Percentiles rank a stretch among this genome's conserved stretches.
Evolutionary conservation across 2,329 filamentous ascomycete species (phyloP).

Genomic region (Aspergillus ruber): DNA sequence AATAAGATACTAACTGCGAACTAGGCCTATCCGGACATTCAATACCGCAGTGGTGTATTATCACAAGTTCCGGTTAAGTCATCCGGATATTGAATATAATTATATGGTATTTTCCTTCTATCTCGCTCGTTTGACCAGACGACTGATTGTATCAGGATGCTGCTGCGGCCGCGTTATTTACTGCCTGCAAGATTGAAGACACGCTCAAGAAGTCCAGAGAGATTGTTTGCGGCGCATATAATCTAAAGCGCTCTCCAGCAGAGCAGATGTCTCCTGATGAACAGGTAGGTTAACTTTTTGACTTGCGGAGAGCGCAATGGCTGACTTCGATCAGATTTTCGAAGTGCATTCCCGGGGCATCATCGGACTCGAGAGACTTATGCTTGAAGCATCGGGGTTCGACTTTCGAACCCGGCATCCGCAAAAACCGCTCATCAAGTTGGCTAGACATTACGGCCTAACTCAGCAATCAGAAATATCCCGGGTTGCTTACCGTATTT

Average conservation of each 20-base stretch:
- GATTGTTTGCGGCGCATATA: slow-evolving; percentile 84
- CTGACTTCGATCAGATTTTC: slow-evolving; percentile 54
- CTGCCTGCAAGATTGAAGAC: slow-evolving; percentile 95
- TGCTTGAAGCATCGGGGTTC: slow-evolving; percentile 87
- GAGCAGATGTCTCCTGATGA: slow-evolving; percentile 73
- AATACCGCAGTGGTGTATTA: slow-evolving; percentile 89
- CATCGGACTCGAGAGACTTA: slow-evolving; percentile 83
- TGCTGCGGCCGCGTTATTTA: slow-evolving; percentile 79
- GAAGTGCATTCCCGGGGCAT: slow-evolving; percentile 72
- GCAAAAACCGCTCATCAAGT: slow-evolving; percentile 76
- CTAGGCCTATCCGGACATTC: slow-evolving; percentile 79
- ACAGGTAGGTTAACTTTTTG: slow-evolving; percentile 49
- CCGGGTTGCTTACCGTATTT: slow-evolving; percentile 69
- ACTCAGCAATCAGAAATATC: slow-evolving; percentile 52
- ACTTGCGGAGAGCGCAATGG: slow-evolving; percentile 1
- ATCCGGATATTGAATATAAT: slow-evolving; percentile 79
- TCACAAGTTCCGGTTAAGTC: slow-evolving; percentile 83
- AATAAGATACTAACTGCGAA: slow-evolving; percentile 4
- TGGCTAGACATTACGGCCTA: slow-evolving; percentile 56
- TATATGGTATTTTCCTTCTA: slow-evolving; percentile 44
- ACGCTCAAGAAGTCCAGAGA: slow-evolving; percentile 95
- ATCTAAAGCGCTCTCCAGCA: slow-evolving; percentile 64
- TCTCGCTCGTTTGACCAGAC: neutral
- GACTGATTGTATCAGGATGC: slow-evolving; percentile 57
- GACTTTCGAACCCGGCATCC: slow-evolving; percentile 88